Conservation (phyloP, 2,329 filamentous ascomycete species). For the Cordyceps tenuipes region DNA sequence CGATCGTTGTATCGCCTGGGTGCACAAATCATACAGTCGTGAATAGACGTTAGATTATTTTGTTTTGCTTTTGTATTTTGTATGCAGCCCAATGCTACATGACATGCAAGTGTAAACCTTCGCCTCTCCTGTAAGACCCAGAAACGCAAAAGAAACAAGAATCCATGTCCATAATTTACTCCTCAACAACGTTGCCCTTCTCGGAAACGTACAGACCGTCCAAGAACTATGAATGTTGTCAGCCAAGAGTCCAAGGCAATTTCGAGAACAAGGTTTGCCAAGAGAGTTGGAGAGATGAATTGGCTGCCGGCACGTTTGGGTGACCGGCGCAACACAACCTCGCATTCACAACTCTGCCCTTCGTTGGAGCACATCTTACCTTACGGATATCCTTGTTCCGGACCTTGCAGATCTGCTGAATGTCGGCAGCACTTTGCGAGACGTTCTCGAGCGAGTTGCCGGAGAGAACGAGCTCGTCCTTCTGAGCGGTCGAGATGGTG, state of each 20-base stretch:
- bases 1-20: background rate
- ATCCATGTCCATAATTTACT: conserved; percentile 38
- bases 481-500: conserved; percentile 81
- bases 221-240: conserved; percentile 63
- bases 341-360: background rate
- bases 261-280: background rate
- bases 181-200: conserved; percentile 87
- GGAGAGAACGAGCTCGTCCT: conserved; percentile 90
- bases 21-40: background rate
- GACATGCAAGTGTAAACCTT: conserved; percentile 52
- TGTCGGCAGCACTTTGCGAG: conserved; percentile 96
- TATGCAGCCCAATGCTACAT: conserved; percentile 44
- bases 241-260: conserved; percentile 16
- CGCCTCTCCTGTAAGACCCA: conserved; percentile 53
- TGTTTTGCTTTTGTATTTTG: conserved; percentile 29
- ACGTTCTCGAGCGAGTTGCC: conserved; percentile 97
- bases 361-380: conserved; percentile 35
- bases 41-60: conserved; percentile 19
- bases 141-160: conserved; percentile 49
- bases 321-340: too few species aligned
- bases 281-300: background rate
- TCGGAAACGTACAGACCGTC: conserved; percentile 99
- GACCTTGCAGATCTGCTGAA: conserved; percentile 99
- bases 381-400: conserved; percentile 99
- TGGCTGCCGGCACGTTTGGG: too few species aligned